Evolutionary conservation across 2,329 filamentous ascomycete species (phyloP).

Genomic region (Penicillium sp.): DNA sequence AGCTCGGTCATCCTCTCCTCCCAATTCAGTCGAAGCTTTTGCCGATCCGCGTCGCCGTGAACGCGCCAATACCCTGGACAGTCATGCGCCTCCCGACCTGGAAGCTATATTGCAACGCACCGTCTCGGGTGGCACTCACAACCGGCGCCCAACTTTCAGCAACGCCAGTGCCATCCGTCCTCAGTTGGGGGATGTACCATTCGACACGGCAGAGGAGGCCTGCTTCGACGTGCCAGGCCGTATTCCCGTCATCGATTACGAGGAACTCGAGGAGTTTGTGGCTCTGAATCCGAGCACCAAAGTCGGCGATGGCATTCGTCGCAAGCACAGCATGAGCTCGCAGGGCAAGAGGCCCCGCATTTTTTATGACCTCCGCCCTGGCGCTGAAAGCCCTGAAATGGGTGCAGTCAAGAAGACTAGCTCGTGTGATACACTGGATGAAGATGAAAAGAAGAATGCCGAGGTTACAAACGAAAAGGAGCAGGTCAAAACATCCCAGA

Average conservation of each 20-base stretch:
- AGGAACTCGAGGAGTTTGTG: constrained; percentile 90
- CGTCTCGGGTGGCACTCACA: constrained; percentile 65
- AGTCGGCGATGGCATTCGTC: constrained; percentile 32
- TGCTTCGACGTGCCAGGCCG: constrained; percentile 82
- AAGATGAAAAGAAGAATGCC: constrained; percentile 41
- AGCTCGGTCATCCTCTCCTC: constrained; percentile 75
- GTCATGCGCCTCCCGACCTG: constrained; percentile 53
- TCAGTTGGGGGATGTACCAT: constrained; percentile 35
- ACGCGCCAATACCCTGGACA: constrained; percentile 66
- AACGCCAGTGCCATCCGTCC: constrained; percentile 58
- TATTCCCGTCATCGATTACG: constrained; percentile 82
- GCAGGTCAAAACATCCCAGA: constrained; percentile 34
- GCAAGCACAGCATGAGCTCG: constrained; percentile 50
- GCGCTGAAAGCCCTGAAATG: constrained; percentile 37
- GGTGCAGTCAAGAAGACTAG: constrained; percentile 36
- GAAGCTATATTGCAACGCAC: constrained; percentile 66
- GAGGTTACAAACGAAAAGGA: constrained; percentile 35
- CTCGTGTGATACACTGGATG: constrained; percentile 26
- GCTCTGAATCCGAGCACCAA: constrained; percentile 56
- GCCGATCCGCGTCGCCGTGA: constrained; percentile 84
- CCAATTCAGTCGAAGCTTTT: constrained; percentile 97
- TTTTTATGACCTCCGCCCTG: constrained; percentile 60
- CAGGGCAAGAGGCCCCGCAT: constrained; percentile 52
- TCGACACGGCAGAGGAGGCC: constrained; percentile 58
- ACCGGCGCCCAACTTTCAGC: constrained; percentile 59